Conservation (phyloP, 176 grass and related monocot species). For the Zoysia japonica region DNA sequence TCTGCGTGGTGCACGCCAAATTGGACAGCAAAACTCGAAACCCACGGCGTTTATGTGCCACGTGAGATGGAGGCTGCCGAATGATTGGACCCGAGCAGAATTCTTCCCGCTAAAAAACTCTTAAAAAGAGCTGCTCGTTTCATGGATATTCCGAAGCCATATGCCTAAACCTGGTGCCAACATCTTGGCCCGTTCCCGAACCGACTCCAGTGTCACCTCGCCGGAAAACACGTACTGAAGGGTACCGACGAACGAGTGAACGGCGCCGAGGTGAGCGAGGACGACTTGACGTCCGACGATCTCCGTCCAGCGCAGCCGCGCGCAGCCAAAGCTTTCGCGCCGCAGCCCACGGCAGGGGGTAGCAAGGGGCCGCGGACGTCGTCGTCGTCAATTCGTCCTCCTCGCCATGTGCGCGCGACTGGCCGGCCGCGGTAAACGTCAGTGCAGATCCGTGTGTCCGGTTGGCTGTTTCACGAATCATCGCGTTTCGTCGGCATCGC, state of each 20-base stretch:
- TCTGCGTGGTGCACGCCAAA: background rate
- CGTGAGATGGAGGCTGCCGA: background rate
- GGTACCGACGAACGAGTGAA: background rate
- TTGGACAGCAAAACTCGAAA: background rate
- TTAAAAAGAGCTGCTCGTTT: background rate
- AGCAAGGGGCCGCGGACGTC: background rate
- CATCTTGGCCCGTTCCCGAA: no score
- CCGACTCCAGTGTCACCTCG: no score
- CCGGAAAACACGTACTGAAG: no score
- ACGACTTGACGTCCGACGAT: no score
- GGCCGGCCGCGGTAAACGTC: background rate
- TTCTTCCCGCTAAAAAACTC: no score
- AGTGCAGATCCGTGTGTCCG: background rate
- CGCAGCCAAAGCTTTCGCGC: background rate
- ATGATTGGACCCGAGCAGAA: background rate
- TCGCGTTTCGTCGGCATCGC: conserved; percentile 32
- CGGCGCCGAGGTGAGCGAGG: no score
- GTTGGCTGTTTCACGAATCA: background rate
- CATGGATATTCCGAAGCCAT: background rate
- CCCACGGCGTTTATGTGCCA: background rate
- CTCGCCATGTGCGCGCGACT: background rate
- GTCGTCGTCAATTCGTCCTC: background rate
- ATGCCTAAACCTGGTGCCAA: background rate
- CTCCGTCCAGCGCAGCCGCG: no score
- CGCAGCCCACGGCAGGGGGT: background rate